A percentile compares a stretch with the other conserved stretches of the same genome.
Conservation (phyloP, 805 yeast genomes). For the Helenozyma rhizophorensis region DNA sequence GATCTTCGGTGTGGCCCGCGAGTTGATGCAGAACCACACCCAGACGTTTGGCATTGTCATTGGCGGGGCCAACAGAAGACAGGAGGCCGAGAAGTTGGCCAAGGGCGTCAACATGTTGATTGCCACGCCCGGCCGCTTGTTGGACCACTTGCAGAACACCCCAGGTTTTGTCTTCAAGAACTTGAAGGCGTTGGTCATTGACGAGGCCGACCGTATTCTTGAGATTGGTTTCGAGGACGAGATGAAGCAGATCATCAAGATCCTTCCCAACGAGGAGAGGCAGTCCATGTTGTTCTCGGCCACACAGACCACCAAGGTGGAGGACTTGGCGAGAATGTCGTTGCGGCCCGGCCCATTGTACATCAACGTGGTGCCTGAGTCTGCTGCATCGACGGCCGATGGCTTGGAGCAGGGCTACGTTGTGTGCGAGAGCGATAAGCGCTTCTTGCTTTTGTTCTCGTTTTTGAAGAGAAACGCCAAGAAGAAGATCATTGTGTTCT, state of each 20-base stretch:
- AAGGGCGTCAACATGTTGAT: slow-evolving; percentile 92
- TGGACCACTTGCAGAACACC: slow-evolving; percentile 96
- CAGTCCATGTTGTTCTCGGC: slow-evolving; percentile 99
- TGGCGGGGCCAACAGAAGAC: slow-evolving; percentile 97
- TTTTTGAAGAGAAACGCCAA: slow-evolving; percentile 89
- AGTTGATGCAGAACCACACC: slow-evolving; percentile 81
- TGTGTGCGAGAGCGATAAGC: slow-evolving; percentile 92
- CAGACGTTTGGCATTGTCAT: slow-evolving; percentile 96
- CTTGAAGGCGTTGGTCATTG: slow-evolving; percentile 88
- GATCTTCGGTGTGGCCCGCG: slow-evolving; percentile 96
- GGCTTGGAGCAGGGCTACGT: slow-evolving; percentile 98
- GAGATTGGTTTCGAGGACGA: slow-evolving; percentile 99
- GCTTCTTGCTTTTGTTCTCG: slow-evolving; percentile 85
- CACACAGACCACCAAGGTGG: slow-evolving; percentile 97
- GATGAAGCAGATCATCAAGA: slow-evolving; percentile 93
- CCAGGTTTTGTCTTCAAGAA: slow-evolving; percentile 91
- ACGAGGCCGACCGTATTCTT: slow-evolving; percentile 96
- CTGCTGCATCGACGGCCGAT: slow-evolving; percentile 86
- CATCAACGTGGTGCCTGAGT: slow-evolving; percentile 85
- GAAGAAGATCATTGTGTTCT: slow-evolving; percentile 89
- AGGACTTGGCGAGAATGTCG: slow-evolving; percentile 95
- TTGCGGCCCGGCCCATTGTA: slow-evolving; percentile 89
- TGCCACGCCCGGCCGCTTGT: slow-evolving; percentile 96
- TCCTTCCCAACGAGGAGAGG: slow-evolving; percentile 87
- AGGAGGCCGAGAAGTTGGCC: slow-evolving; percentile 89